Conservation (phyloP, 2,329 filamentous ascomycete species). For the Proliferodiscus dingleyae region DNA sequence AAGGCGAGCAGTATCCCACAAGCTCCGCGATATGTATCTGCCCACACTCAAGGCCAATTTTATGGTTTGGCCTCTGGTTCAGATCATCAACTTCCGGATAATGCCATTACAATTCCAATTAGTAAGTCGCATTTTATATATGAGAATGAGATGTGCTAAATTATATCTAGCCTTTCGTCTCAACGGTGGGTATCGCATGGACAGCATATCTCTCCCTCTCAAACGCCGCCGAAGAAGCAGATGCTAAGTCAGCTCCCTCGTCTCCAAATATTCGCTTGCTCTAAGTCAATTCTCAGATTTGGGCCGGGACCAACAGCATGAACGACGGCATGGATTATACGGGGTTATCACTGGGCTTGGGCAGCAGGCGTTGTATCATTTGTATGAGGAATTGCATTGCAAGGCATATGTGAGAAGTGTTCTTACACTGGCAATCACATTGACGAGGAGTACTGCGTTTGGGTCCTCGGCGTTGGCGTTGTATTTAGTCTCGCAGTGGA, state of each 20-base stretch:
- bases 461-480: not conserved
- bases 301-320: slow-evolving; percentile 12
- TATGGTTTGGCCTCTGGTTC: slow-evolving; percentile 89
- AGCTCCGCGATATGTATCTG: slow-evolving; percentile 90
- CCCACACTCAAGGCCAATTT: slow-evolving; percentile 95
- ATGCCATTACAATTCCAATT: slow-evolving; percentile 96
- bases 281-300: slow-evolving; percentile 23
- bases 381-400: not conserved
- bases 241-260: slow-evolving; percentile 29
- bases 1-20: slow-evolving; percentile 69
- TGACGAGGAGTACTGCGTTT: not conserved
- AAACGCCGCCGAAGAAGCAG: slow-evolving; percentile 66
- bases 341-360: slow-evolving; percentile 12
- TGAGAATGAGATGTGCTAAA: slow-evolving; percentile 5
- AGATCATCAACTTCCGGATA: slow-evolving; percentile 92
- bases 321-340: slow-evolving; percentile 5
- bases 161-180: slow-evolving; percentile 75
- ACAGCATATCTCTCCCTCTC: slow-evolving; percentile 92
- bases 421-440: no score
- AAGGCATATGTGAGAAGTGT: not conserved
- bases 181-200: slow-evolving; percentile 93
- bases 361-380: slow-evolving; percentile 4
- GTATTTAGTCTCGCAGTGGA: not conserved
- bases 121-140: slow-evolving; percentile 51
- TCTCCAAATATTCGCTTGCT: slow-evolving; percentile 31